Evolutionary conservation across 164 flowering plant species (phyloP), one percentile per base, ranked within the genome.

Genomic region (Vitis cinerea): DNA sequence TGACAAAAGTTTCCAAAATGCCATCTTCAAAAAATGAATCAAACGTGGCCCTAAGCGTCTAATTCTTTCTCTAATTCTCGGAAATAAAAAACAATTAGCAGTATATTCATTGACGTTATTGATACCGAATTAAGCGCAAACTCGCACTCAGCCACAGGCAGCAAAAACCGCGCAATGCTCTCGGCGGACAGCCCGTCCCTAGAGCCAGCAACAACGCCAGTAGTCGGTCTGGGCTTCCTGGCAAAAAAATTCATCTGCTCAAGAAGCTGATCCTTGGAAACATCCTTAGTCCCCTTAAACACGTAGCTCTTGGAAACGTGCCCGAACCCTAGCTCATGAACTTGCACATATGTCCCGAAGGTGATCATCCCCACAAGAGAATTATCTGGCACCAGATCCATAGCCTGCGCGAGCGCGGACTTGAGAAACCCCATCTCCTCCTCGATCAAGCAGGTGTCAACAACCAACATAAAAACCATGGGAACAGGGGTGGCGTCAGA

Each of bases 61-160:
- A 37, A 37, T 37, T 37, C 44, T 37, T 3, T 37, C 6, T 37
- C 6, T 37, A 37, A 37, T 6, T 37, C 7, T 37, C 6, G 44
- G 44, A 37, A 37, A 37, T 37, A 37, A 37, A 3, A 37, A 37
- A 37, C 44, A 37, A 37, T 37, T 37, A 31, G 44, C 44, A 37
- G 44, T 37, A 37, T 3, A 37, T 37, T 6, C 7, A 37, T 37
- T 37, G 7, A 37, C 44, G 44, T 37, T 37, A 37, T 37, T 6
- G 44, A 37, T 73, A 94, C 98, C 78, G 97, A 83, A 69, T 85
- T 88, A 60, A 95, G 80, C 1, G 86, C 80, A 65, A 95, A 95
- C 59, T 85, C 97, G 75, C 99, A 95, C 54, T 95, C 96, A 0
- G 97, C 86, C 15, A 94, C 97, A 14, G 94, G 98, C 75, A 95